A percentile compares a stretch with the other conserved stretches of the same genome.
phyloP scores from a whole-genome alignment of 306 rosid species.

The Glycine tomentella region DNA sequence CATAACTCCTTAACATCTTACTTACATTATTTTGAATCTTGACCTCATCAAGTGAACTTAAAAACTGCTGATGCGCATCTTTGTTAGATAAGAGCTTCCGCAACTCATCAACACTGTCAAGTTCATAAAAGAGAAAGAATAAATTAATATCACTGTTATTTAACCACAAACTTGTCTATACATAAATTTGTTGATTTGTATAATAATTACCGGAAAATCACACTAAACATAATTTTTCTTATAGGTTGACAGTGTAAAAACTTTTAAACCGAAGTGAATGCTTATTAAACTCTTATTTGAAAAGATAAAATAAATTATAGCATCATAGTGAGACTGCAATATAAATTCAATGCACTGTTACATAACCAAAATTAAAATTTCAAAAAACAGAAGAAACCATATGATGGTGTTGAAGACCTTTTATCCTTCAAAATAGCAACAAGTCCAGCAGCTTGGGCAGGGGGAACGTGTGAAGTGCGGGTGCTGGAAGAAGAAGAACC shows the following conservation, averaged over 20 bases:
- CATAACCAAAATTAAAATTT: neutral
- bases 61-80: constrained; percentile 73
- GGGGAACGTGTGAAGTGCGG: neutral
- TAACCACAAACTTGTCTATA: too few species aligned
- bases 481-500: constrained; percentile 6
- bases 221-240: neutral
- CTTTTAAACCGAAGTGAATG: neutral
- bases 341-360: neutral
- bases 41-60: constrained; percentile 79
- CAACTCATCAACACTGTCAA: constrained; percentile 21
- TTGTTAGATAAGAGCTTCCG: constrained; percentile 63
- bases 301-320: constrained; percentile 8
- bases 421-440: neutral
- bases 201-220: neutral
- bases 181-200: too few species aligned
- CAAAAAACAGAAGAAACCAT: neutral
- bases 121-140: neutral
- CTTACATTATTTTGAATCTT: constrained; percentile 70
- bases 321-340: neutral
- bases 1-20: constrained; percentile 17
- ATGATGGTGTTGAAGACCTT: constrained; percentile 15
- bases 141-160: too few species aligned
- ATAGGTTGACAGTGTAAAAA: neutral
- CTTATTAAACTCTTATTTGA: neutral
- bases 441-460: neutral